Percentiles rank a stretch among this genome's conserved stretches.
These are phyloP conservation scores for Blakeslea trispora DNA, from an alignment of 371 early-diverging fungal genomes.

Conservation along the genomic window DNA sequence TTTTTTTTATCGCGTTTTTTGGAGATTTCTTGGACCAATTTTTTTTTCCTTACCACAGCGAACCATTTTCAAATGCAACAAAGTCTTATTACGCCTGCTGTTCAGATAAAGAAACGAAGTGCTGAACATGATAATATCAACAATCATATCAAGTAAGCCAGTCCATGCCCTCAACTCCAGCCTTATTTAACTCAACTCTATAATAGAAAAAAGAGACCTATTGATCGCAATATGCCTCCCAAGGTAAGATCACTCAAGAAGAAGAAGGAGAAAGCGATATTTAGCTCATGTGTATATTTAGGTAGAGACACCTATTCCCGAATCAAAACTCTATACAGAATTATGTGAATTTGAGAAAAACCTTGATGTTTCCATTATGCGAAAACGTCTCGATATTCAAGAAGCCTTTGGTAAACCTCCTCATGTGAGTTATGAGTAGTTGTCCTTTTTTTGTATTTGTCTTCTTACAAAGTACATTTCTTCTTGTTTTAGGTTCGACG, in stretches of 20 bases:
- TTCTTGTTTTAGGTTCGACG: conserved; percentile 72
- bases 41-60: too few species aligned
- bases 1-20: too few species aligned
- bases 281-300: too few species aligned
- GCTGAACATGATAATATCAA: conserved; percentile 36
- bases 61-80: conserved; percentile 17
- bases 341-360: conserved; percentile 85
- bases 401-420: conserved; percentile 77
- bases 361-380: conserved; percentile 84
- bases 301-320: conserved; percentile 90
- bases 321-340: conserved; percentile 84
- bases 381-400: conserved; percentile 87
- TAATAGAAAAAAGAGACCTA: conserved; percentile 59
- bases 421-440: conserved; percentile 61
- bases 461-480: too few species aligned
- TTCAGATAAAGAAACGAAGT: conserved; percentile 38
- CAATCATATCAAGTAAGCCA: conserved; percentile 44
- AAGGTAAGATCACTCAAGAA: conserved; percentile 33
- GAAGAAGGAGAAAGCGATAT: not conserved
- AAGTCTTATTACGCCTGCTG: conserved; percentile 7
- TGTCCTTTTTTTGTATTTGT: not conserved
- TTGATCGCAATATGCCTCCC: conserved; percentile 58
- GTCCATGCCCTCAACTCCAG: not conserved
- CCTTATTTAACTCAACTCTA: not conserved
- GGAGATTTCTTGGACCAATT: too few species aligned